Conservation (phyloP, 345 rosid species). For the Hibiscus syriacus region DNA sequence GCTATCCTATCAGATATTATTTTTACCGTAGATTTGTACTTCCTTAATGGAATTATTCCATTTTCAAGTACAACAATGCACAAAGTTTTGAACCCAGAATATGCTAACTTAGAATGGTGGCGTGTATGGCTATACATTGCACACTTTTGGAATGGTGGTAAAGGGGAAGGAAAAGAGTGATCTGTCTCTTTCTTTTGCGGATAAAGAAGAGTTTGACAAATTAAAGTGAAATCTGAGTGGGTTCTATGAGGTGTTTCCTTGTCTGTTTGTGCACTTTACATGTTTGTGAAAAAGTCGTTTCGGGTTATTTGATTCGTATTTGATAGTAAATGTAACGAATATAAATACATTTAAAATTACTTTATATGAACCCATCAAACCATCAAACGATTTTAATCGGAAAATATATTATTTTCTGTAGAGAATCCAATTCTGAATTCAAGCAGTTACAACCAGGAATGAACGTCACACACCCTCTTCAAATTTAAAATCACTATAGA, state of each 20-base stretch:
- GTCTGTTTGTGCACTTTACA: not conserved
- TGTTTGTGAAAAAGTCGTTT: not conserved
- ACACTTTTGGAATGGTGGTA: slow-evolving; percentile 2
- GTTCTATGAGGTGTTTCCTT: not conserved
- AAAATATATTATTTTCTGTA: too few relatives aligned
- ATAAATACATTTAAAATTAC: slow-evolving; percentile 23
- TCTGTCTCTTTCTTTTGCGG: not conserved
- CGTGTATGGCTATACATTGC: not conserved
- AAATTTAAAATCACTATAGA: too few relatives aligned
- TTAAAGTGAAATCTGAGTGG: not conserved
- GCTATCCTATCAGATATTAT: not conserved
- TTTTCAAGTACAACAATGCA: not conserved
- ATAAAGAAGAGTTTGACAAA: not conserved
- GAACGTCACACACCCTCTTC: too few relatives aligned
- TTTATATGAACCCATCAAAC: too few relatives aligned
- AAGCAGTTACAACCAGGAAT: too few relatives aligned
- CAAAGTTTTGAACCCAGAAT: not conserved
- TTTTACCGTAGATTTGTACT: not conserved
- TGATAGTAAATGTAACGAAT: not conserved
- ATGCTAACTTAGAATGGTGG: not conserved
- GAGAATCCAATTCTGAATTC: too few relatives aligned
- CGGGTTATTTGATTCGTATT: not conserved
- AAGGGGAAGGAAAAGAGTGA: not conserved
- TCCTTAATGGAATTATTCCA: not conserved
- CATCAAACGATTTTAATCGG: too few relatives aligned